Evolutionary conservation across 352 stramenopile species (phyloP), one percentile per base, ranked within the genome.

Genomic region (Lagenidium sp.): DNA sequence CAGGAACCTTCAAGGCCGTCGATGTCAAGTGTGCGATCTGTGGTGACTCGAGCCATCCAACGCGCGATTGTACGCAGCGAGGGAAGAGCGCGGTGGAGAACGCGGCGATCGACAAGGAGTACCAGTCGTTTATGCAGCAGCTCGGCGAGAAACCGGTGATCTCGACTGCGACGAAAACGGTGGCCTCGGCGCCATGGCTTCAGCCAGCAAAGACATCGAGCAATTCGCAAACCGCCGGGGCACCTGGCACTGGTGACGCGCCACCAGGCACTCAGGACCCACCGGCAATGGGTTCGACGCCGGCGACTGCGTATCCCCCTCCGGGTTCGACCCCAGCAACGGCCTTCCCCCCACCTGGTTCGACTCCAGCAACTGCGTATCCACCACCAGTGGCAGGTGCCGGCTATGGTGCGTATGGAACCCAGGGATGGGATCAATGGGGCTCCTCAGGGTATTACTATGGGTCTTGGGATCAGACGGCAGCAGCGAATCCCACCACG

Each of bases 1-100:
- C 60, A 70, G 77, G 79, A 40, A 72, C 66, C 2, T 85, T 96
- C 47, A 82, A 85, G 50, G 48, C 78, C 16, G 85, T 87, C 26
- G 70, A 94, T 26, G 78, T 99, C 15, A 96, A 96, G 46, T 99
- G 96, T 72, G 90, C 95, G 6, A 98, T 99, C 53, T 99, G 96
- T 69, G 96, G 96, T 16, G 96, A 99, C 60, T 95, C 86, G 19
- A 97, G 83, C 57, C 96, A 99, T 65, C 94, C 94, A 8, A 99
- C 96, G 13, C 65, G 95, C 28, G 96, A 99, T 82, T 99, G 96
- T 86, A 93, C 77, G 20, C 77, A 94, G 42, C 95, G 91, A 44
- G 71, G 65, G 22, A 80, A 86, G 44, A 82, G 69, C 37, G 65
- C 69, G 13, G 71, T 65, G 3, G 75, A 93, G 41, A 87, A 63